Percentiles rank a stretch among this genome's conserved stretches.
Conservation (phyloP, 2,329 filamentous ascomycete genomes). For the Myrmaecium sp. region DNA sequence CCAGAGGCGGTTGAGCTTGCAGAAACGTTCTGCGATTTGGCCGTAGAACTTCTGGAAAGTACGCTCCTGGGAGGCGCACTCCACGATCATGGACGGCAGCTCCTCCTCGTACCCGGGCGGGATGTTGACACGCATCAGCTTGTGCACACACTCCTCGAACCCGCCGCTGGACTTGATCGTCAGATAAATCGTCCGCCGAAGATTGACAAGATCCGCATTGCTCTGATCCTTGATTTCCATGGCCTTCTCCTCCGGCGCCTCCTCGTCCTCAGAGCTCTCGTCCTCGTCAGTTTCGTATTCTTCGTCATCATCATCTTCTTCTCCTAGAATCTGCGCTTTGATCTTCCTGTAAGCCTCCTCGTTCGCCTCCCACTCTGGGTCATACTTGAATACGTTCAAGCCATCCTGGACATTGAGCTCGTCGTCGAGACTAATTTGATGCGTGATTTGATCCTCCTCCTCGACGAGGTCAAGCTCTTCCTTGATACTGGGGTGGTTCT, state of each 20-base stretch:
- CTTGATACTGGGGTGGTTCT: conserved; percentile 77
- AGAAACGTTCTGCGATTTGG: conserved; percentile 82
- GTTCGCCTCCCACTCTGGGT: conserved; percentile 75
- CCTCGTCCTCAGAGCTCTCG: conserved; percentile 54
- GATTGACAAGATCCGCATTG: conserved; percentile 85
- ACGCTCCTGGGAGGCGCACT: conserved; percentile 90
- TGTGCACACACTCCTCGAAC: conserved; percentile 93
- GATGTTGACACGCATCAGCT: conserved; percentile 75
- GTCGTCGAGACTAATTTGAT: conserved; percentile 66
- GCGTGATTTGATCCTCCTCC: conserved; percentile 96
- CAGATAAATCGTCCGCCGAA: conserved; percentile 87
- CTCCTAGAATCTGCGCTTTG: conserved; percentile 85
- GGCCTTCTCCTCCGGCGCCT: conserved; percentile 61
- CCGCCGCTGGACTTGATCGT: conserved; percentile 95
- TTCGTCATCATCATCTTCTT: conserved; percentile 60
- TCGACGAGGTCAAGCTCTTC: conserved; percentile 92
- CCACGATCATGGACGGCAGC: conserved; percentile 89
- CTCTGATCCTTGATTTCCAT: conserved; percentile 97
- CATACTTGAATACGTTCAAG: conserved; percentile 91
- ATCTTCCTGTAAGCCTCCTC: conserved; percentile 80
- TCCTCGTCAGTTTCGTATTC: conserved; percentile 46
- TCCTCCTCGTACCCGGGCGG: conserved; percentile 77
- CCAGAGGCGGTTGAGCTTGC: conserved; percentile 92
- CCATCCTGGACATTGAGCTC: conserved; percentile 69
- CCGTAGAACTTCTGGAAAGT: conserved; percentile 98